phyloP scores from a whole-genome alignment of 441 rosid species.

The Croton laevigatus region DNA sequence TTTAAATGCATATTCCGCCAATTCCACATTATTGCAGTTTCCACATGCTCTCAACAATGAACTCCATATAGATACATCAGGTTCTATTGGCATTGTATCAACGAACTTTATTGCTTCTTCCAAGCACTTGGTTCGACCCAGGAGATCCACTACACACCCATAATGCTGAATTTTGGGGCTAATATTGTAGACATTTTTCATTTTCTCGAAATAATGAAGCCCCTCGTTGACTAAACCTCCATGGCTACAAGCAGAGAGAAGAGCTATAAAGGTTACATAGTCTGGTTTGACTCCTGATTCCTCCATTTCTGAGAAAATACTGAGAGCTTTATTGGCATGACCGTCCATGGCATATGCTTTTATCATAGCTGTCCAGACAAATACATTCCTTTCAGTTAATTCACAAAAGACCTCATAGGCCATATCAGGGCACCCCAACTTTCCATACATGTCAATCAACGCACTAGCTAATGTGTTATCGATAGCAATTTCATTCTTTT shows the following conservation, averaged over 20 bases:
- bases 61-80: conserved; percentile 23
- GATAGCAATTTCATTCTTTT: conserved; percentile 10
- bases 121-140: conserved; percentile 19
- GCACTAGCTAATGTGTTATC: conserved; percentile 18
- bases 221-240: conserved; percentile 24
- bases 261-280: conserved; percentile 19
- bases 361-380: conserved; percentile 23
- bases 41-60: conserved; percentile 21
- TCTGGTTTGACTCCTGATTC: conserved; percentile 15
- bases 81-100: conserved; percentile 19
- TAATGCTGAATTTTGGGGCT: conserved; percentile 19
- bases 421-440: conserved; percentile 16
- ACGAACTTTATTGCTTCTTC: conserved; percentile 22
- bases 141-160: conserved; percentile 27
- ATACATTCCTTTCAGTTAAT: conserved; percentile 9
- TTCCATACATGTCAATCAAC: conserved; percentile 25
- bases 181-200: conserved; percentile 13
- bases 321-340: conserved; percentile 7
- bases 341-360: conserved; percentile 21
- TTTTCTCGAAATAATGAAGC: conserved; percentile 11
- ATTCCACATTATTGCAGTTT: conserved; percentile 14
- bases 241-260: conserved; percentile 26
- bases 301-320: conserved; percentile 18
- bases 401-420: conserved; percentile 13
- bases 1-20: conserved; percentile 21